A percentile compares a stretch with the other conserved stretches of the same genome.
Conservation (phyloP, 768 basidiomycete species). For the Boletus tomentosulus region DNA sequence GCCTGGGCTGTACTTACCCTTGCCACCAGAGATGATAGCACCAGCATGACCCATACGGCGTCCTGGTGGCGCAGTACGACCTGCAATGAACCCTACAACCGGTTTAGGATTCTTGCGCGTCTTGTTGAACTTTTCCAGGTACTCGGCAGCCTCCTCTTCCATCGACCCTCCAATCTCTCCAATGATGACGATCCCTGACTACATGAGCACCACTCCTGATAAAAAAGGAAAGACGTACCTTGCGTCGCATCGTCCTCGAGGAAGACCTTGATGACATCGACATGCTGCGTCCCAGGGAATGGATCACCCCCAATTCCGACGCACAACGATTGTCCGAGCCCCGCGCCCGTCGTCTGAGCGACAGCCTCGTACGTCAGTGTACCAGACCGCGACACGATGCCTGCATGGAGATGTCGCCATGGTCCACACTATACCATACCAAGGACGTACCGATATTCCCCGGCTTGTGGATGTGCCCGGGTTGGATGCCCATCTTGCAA, state of each 20-base stretch:
- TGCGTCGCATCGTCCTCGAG: constrained; percentile 92
- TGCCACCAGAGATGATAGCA: constrained; percentile 97
- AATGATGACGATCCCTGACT: constrained; percentile 87
- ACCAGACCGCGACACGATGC: constrained; percentile 92
- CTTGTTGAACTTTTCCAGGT: constrained; percentile 90
- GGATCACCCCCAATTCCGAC: constrained; percentile 98
- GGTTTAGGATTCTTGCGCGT: constrained; percentile 85
- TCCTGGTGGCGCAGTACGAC: constrained; percentile 95
- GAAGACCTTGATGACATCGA: constrained; percentile 95
- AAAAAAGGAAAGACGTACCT: constrained; percentile 41
- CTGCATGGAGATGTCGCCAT: constrained; percentile 33
- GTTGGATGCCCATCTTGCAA: constrained; percentile 99
- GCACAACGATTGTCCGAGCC: constrained; percentile 94
- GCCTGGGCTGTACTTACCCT: constrained; percentile 52
- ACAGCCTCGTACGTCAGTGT: constrained; percentile 99
- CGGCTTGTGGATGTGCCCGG: constrained; percentile 95
- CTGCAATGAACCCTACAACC: constrained; percentile 97
- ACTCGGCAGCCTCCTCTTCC: constrained; percentile 99
- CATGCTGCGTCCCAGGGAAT: constrained; percentile 92
- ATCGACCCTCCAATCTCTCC: constrained; percentile 99
- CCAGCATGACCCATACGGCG: constrained; percentile 98
- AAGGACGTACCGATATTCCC: constrained; percentile 80
- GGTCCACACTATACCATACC: neutral
- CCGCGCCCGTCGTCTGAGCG: constrained; percentile 92
- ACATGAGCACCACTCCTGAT: constrained; percentile 2